Percentiles rank a stretch among this genome's conserved stretches.
These are phyloP conservation scores for Phytophthora meadii DNA, from an alignment of 352 stramenopile species.

Conservation along the genomic window DNA sequence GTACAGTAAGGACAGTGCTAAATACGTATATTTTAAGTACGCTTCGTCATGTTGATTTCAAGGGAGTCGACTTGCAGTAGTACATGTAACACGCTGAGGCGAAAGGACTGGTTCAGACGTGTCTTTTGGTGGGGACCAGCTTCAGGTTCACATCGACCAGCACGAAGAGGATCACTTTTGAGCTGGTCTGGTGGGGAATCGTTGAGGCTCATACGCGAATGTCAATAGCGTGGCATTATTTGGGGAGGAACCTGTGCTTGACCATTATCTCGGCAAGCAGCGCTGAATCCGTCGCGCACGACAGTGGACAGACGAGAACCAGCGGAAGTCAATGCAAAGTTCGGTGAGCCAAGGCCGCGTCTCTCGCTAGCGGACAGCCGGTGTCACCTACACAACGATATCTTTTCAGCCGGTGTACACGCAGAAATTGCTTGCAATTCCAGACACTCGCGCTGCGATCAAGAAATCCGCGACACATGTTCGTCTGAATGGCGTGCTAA, in stretches of 20 bases:
- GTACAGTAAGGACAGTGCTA: neutral
- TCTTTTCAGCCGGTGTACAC: neutral
- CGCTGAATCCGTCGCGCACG: conserved; percentile 2
- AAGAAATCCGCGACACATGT: too few species aligned
- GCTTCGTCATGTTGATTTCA: neutral
- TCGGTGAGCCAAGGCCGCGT: neutral
- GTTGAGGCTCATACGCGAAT: neutral
- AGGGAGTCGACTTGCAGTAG: conserved; percentile 3
- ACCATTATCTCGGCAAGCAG: neutral
- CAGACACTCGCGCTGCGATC: neutral
- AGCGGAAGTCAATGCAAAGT: conserved; percentile 4
- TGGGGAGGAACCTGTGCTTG: neutral
- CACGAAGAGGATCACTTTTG: conserved; percentile 7
- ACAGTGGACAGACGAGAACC: conserved; percentile 14
- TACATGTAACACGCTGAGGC: conserved; percentile 10
- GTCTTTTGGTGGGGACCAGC: conserved; percentile 10
- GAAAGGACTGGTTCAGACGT: neutral
- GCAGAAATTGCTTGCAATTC: neutral
- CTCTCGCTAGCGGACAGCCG: neutral
- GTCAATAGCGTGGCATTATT: neutral
- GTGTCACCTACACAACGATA: neutral
- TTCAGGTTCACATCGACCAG: conserved; percentile 16
- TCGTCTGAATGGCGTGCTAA: conserved; percentile 1
- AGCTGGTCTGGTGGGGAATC: conserved; percentile 1
- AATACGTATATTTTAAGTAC: conserved; percentile 5